phyloP scores from a whole-genome alignment of 2,329 filamentous ascomycete species.

The Xylaria sp. region DNA sequence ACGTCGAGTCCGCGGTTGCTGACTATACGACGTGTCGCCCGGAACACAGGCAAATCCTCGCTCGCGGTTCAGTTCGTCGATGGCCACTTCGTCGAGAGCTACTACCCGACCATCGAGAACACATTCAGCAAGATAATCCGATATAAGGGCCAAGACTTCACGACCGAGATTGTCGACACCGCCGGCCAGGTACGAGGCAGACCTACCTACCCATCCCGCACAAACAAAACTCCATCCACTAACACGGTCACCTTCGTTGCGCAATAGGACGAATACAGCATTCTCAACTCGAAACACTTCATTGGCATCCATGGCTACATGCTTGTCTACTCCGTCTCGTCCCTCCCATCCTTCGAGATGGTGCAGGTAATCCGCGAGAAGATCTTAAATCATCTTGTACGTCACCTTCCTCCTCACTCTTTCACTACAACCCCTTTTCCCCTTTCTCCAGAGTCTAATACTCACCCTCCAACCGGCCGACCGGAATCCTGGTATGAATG shows the following conservation, averaged over 20 bases:
- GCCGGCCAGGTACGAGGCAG: conserved; percentile 79
- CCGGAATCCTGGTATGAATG: not conserved
- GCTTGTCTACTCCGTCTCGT: conserved; percentile 97
- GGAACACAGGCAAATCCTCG: conserved; percentile 85
- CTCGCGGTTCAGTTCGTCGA: conserved; percentile 97
- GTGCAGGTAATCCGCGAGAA: conserved; percentile 95
- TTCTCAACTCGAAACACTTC: conserved; percentile 97
- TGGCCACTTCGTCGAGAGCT: conserved; percentile 97
- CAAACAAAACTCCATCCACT: conserved; percentile 1
- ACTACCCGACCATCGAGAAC: conserved; percentile 99
- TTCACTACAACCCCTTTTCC: not conserved
- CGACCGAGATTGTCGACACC: conserved; percentile 97
- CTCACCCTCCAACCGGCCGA: conserved; percentile 1
- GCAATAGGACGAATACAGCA: conserved; percentile 92
- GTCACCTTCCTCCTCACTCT: conserved; percentile 46
- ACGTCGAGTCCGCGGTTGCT: conserved; percentile 11
- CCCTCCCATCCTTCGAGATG: conserved; percentile 96
- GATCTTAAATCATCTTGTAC: conserved; percentile 93
- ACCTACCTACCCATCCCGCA: not conserved
- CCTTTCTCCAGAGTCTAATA: not conserved
- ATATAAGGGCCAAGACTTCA: conserved; percentile 90
- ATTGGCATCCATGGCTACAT: conserved; percentile 99
- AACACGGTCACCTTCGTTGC: conserved; percentile 19
- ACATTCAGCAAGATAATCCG: conserved; percentile 97
- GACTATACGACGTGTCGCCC: conserved; percentile 26